Evolutionary conservation across 2,329 filamentous ascomycete species (phyloP).

Genomic region (Botryotinia globosa): DNA sequence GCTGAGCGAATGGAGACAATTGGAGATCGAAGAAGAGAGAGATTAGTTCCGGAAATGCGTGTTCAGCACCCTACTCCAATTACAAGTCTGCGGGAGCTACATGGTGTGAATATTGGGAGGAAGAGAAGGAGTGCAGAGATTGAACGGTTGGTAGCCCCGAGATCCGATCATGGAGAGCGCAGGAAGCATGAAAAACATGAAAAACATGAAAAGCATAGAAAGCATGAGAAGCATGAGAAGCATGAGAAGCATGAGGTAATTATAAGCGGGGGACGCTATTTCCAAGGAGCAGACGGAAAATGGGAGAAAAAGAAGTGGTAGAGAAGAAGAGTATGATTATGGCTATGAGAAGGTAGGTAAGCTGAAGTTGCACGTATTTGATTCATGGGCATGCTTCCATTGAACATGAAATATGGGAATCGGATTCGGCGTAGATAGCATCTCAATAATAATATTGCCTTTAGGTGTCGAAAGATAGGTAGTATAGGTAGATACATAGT

Average conservation of each 20-base stretch:
- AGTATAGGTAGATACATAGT: background rate
- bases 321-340: background rate
- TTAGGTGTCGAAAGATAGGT: background rate
- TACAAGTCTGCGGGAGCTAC: background rate
- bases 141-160: background rate
- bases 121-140: background rate
- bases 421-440: background rate
- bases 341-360: background rate
- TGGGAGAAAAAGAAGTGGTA: background rate
- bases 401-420: background rate
- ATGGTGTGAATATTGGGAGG: background rate
- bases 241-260: background rate
- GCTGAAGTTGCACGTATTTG: background rate
- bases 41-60: background rate
- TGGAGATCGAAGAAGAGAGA: background rate
- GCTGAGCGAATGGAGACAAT: background rate
- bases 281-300: background rate
- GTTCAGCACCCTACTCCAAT: background rate
- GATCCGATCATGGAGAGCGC: background rate
- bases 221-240: background rate
- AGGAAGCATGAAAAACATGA: background rate
- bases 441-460: background rate
- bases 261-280: background rate
- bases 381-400: background rate
- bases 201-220: background rate